Conservation (phyloP, 1,284 basidiomycete species). For the Ustilago trichophora region DNA sequence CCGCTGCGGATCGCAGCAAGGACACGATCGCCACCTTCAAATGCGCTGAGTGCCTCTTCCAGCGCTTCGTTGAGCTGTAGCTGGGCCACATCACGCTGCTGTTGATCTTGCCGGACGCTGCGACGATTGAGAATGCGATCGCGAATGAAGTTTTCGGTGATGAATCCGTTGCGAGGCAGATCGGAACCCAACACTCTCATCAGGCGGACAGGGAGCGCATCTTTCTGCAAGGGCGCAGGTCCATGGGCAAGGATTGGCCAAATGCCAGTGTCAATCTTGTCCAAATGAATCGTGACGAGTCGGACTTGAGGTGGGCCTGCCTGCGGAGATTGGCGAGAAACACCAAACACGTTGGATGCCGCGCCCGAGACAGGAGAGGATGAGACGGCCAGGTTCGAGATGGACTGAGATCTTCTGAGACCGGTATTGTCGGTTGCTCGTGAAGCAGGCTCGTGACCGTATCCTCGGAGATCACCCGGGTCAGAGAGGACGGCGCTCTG, state of each 20-base stretch:
- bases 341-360: neutral
- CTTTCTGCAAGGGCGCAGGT: constrained; percentile 36
- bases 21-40: constrained; percentile 27
- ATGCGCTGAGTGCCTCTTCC: constrained; percentile 38
- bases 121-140: constrained; percentile 15
- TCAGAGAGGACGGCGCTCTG: constrained; percentile 45
- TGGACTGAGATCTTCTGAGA: constrained; percentile 24
- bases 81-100: constrained; percentile 28
- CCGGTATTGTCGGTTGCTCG: neutral
- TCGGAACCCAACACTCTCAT: constrained; percentile 15
- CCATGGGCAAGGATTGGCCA: constrained; percentile 49
- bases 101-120: constrained; percentile 9
- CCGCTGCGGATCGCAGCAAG: constrained; percentile 29
- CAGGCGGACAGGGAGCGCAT: constrained; percentile 10
- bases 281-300: constrained; percentile 46
- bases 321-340: neutral
- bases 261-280: constrained; percentile 49
- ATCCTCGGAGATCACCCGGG: constrained; percentile 22
- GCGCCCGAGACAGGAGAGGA: neutral
- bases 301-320: constrained; percentile 32
- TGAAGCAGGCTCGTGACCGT: neutral
- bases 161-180: constrained; percentile 7
- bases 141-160: constrained; percentile 19
- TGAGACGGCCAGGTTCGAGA: constrained; percentile 7
- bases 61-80: constrained; percentile 42